Conservation (phyloP, 768 basidiomycete genomes). For the Albatrellus ellisii region DNA sequence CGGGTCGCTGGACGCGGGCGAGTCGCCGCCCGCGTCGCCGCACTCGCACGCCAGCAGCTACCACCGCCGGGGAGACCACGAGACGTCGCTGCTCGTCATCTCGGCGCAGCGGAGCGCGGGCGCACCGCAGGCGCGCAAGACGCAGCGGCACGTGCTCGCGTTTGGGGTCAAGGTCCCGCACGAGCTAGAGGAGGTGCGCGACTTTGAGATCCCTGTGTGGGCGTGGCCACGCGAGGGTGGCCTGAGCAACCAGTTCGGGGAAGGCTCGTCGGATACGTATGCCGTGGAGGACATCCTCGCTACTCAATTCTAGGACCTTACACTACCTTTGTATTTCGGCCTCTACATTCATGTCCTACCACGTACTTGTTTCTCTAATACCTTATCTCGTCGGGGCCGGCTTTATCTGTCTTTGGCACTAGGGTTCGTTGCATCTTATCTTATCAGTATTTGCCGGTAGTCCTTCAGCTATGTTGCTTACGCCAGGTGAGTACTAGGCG, state of each 20-base stretch:
- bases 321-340: no score
- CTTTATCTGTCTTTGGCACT: neutral
- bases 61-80: neutral
- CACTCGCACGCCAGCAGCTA: constrained; percentile 7
- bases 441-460: constrained; percentile 1
- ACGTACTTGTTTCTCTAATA: neutral
- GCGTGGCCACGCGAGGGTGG: neutral
- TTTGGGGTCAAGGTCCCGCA: constrained; percentile 32
- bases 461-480: no score
- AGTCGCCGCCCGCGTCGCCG: neutral
- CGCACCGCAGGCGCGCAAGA: constrained; percentile 31
- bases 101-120: constrained; percentile 36
- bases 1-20: neutral
- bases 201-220: constrained; percentile 4
- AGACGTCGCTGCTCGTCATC: constrained; percentile 28
- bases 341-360: neutral
- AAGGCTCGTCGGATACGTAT: neutral
- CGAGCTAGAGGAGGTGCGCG: constrained; percentile 11
- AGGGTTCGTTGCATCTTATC: neutral
- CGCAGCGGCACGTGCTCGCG: constrained; percentile 39
- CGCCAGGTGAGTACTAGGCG: neutral
- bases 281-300: neutral
- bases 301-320: neutral
- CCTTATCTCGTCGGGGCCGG: neutral
- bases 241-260: neutral